phyloP scores from a whole-genome alignment of 202 grass and related monocot species.

The Saccharum hybrid region DNA sequence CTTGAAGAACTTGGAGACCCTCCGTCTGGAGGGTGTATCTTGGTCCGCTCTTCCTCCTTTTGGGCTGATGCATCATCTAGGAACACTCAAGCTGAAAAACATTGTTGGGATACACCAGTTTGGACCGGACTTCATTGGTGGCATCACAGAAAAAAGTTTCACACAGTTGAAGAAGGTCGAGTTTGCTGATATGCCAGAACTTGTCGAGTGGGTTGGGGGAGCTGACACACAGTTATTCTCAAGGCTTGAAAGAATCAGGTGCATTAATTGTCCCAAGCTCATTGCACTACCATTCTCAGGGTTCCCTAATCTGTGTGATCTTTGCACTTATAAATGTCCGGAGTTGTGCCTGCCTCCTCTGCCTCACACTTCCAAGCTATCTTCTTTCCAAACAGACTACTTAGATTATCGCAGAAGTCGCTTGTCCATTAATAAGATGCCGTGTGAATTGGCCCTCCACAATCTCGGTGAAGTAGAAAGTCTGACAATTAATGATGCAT shows the following conservation, averaged over 20 bases:
- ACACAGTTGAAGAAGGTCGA: not conserved
- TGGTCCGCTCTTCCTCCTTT: slow-evolving; percentile 32
- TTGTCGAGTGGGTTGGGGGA: slow-evolving; percentile 13
- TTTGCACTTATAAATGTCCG: not conserved
- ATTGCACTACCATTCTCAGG: not conserved
- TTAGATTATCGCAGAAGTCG: rapidly evolving
- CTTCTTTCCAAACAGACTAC: rapidly evolving
- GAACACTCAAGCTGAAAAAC: not conserved
- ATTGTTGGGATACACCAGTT: not conserved
- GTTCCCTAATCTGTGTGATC: not conserved
- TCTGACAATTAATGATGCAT: rapidly evolving
- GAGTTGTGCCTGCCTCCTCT: not conserved
- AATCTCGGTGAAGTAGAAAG: not conserved
- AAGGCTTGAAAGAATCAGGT: not conserved
- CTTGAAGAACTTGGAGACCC: not conserved
- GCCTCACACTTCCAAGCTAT: not conserved
- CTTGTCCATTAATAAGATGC: not conserved
- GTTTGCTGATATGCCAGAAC: not conserved
- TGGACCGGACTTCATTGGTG: not conserved
- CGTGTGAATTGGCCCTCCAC: not conserved
- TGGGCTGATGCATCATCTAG: not conserved
- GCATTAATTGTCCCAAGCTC: not conserved
- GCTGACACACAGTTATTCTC: not conserved
- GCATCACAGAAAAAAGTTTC: not conserved
- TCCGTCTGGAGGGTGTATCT: not conserved